These are phyloP conservation scores for Salix exigua DNA, from an alignment of 345 rosid genomes.

Conservation along the genomic window DNA sequence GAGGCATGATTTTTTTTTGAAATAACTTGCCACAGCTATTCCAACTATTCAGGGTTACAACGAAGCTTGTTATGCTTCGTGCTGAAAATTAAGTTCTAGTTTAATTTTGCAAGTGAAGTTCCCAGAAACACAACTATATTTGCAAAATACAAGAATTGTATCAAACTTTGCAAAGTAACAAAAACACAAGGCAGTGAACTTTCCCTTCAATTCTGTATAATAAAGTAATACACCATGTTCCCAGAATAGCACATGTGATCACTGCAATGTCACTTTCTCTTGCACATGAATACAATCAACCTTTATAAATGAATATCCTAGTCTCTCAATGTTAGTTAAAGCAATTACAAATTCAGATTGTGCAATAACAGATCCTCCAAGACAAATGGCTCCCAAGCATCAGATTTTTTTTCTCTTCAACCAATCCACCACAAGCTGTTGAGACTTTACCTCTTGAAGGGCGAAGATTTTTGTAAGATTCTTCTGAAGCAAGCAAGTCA, in stretches of 20 bases:
- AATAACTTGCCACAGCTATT: too few relatives aligned
- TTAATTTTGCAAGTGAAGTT: too few relatives aligned
- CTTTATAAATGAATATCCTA: slow-evolving; percentile 11
- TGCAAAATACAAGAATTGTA: not conserved
- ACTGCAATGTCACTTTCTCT: slow-evolving; percentile 9
- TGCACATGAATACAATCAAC: slow-evolving; percentile 7
- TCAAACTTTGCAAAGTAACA: not conserved
- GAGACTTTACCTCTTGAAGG: slow-evolving; percentile 52
- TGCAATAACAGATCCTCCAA: slow-evolving; percentile 31
- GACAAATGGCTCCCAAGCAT: slow-evolving; percentile 27
- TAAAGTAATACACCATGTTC: not conserved
- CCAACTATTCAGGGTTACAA: too few relatives aligned
- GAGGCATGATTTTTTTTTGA: too few relatives aligned
- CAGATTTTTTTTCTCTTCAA: slow-evolving; percentile 34
- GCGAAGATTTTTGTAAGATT: slow-evolving; percentile 22
- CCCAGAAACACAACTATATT: not conserved
- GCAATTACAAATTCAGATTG: slow-evolving; percentile 19
- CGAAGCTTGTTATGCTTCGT: too few relatives aligned
- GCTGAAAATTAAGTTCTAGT: too few relatives aligned
- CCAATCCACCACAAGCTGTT: slow-evolving; percentile 42
- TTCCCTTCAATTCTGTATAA: not conserved
- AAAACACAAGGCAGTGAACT: not conserved
- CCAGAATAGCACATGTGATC: slow-evolving; percentile 8
- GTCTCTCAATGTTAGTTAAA: slow-evolving; percentile 12
- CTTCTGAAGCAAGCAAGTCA: slow-evolving; percentile 17